Evolutionary conservation across 1,284 basidiomycete genomes (phyloP).

Genomic region (Boletus hoseneyae): DNA sequence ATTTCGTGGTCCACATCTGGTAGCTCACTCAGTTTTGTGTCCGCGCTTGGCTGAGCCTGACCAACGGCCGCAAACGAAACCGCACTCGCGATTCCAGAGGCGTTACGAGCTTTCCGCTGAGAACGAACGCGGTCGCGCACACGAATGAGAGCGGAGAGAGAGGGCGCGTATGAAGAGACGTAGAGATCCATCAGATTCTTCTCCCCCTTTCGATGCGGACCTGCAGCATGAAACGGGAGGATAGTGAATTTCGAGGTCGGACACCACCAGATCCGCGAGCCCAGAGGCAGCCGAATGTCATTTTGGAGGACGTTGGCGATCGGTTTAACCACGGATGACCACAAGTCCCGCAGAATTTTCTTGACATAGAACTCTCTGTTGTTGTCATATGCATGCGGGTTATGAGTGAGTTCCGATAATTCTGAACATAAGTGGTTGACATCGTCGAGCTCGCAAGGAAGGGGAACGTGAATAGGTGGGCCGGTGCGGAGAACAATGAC

Average conservation of each 20-base stretch:
- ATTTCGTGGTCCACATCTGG: not conserved
- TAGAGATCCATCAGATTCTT: not conserved
- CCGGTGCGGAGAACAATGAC: no score
- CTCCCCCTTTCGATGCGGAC: no score
- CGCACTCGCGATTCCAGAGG: no score
- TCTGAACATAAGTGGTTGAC: not conserved
- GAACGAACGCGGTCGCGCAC: not conserved
- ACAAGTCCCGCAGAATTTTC: not conserved
- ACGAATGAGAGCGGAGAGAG: not conserved
- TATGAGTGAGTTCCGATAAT: not conserved
- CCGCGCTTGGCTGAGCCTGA: not conserved
- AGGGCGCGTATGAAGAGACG: not conserved
- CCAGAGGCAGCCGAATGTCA: no score
- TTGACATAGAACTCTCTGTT: not conserved
- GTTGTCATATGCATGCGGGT: not conserved
- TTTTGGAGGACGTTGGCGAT: no score
- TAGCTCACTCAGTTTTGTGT: no score
- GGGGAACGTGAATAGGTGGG: no score
- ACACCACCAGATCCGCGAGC: no score
- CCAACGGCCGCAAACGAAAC: not conserved
- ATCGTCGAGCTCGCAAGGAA: not conserved
- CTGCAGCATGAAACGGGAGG: no score
- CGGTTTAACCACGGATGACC: no score
- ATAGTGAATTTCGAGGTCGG: no score
- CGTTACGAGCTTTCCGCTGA: not conserved